These are phyloP conservation scores for Mycena olivaceomarginata DNA, from an alignment of 768 basidiomycete genomes.

Conservation along the genomic window DNA sequence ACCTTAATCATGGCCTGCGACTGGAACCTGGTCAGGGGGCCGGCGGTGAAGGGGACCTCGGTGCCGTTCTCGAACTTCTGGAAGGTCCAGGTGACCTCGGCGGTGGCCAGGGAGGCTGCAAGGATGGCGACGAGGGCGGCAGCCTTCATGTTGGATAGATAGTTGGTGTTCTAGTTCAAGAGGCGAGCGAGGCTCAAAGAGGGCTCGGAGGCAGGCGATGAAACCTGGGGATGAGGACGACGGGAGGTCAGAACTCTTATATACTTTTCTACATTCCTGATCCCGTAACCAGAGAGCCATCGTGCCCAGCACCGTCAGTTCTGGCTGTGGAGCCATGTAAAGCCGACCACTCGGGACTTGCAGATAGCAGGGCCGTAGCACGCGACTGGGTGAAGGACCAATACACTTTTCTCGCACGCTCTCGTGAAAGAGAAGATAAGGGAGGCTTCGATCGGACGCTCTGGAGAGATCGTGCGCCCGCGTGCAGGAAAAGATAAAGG, in stretches of 20 bases:
- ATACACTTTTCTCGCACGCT: conserved; percentile 17
- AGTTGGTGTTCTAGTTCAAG: background rate
- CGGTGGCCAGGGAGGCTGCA: conserved; percentile 35
- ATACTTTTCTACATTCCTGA: conserved; percentile 21
- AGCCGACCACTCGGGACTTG: conserved; percentile 17
- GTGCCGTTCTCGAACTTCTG: background rate
- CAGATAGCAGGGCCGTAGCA: conserved; percentile 22
- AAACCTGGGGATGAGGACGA: conserved; percentile 16
- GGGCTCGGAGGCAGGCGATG: conserved; percentile 13
- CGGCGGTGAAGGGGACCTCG: background rate
- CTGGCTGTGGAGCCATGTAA: conserved; percentile 16
- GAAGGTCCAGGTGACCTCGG: conserved; percentile 26
- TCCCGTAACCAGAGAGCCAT: conserved; percentile 20
- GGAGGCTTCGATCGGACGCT: conserved; percentile 21
- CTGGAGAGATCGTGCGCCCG: conserved; percentile 9
- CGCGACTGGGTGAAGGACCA: conserved; percentile 17
- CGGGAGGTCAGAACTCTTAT: conserved; percentile 19
- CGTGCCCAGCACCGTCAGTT: conserved; percentile 11
- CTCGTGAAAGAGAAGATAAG: conserved; percentile 21
- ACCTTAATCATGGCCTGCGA: conserved; percentile 38
- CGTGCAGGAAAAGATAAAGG: conserved; percentile 18
- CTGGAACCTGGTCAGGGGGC: conserved; percentile 25
- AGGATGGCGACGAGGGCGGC: conserved; percentile 33
- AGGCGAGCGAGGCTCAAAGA: background rate
- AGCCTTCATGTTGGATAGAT: conserved; percentile 33